Percentiles rank a stretch among this genome's conserved stretches.
Conservation (phyloP, 768 basidiomycete species). For the Exidia glandulosa region DNA sequence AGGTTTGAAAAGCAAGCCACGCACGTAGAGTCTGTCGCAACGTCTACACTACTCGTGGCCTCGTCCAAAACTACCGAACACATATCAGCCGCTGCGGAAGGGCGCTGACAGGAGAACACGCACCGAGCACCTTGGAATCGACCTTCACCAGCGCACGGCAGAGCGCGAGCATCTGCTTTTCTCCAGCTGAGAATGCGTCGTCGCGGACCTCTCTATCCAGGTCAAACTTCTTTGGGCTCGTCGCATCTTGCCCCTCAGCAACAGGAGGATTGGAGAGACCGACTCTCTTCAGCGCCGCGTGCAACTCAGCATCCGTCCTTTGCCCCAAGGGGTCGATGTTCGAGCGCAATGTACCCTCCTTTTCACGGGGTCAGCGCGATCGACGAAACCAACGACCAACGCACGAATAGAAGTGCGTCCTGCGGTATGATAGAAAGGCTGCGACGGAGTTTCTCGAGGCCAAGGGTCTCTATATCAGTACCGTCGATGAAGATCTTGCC, state of each 20-base stretch:
- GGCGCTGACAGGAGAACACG: constrained; percentile 2
- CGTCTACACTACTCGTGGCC: constrained; percentile 50
- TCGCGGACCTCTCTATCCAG: constrained; percentile 49
- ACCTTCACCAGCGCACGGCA: constrained; percentile 47
- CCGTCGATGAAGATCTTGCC: constrained; percentile 54
- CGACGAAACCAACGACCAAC: constrained; percentile 11
- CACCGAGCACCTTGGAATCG: constrained; percentile 39
- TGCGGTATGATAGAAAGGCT: constrained; percentile 61
- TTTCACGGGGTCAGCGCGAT: constrained; percentile 28
- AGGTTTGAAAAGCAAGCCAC: neutral
- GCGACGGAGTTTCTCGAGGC: constrained; percentile 41
- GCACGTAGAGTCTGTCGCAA: constrained; percentile 45
- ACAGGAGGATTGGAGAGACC: neutral
- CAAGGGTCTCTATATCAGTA: constrained; percentile 39
- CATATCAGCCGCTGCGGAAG: constrained; percentile 28
- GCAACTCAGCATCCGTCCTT: neutral
- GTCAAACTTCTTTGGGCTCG: constrained; percentile 48
- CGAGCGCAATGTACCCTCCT: neutral
- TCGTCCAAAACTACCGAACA: constrained; percentile 33
- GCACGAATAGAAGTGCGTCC: constrained; percentile 39
- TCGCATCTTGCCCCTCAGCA: constrained; percentile 5
- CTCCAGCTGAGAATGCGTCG: constrained; percentile 59
- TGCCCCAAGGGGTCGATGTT: neutral
- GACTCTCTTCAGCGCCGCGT: neutral
- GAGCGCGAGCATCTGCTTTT: constrained; percentile 53